Evolutionary conservation across 148 eudicot genomes (phyloP).

Genomic region (Heliamphora exappendiculata): DNA sequence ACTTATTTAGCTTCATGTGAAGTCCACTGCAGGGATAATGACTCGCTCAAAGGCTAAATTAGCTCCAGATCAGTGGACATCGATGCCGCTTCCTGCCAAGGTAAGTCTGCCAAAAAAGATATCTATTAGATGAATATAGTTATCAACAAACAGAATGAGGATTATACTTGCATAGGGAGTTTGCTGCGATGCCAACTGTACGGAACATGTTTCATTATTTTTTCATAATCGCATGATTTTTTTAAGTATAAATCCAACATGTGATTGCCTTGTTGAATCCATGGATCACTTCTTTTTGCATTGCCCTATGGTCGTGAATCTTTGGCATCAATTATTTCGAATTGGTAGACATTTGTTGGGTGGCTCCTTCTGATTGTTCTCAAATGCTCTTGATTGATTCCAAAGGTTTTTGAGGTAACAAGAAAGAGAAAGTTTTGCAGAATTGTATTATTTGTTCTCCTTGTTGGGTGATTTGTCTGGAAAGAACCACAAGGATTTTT

Average conservation of each 20-base stretch:
- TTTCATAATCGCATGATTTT: not conserved
- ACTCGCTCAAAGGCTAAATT: conserved; percentile 90
- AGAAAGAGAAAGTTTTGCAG: too few relatives aligned
- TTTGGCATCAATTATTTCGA: too few relatives aligned
- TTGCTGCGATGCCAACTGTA: not conserved
- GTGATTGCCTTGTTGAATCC: not conserved
- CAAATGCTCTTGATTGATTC: too few relatives aligned
- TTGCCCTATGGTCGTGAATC: too few relatives aligned
- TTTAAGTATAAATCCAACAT: not conserved
- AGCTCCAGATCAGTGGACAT: conserved; percentile 85
- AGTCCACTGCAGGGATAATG: conserved; percentile 80
- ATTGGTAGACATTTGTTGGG: too few relatives aligned
- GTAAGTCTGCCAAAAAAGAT: conserved; percentile 26
- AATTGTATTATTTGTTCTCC: too few relatives aligned
- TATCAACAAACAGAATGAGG: not conserved
- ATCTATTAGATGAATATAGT: not conserved
- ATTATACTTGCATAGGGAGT: not conserved
- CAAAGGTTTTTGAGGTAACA: too few relatives aligned
- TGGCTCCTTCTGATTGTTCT: too few relatives aligned
- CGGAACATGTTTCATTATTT: not conserved
- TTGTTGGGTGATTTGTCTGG: too few relatives aligned
- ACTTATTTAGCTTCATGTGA: conserved; percentile 30
- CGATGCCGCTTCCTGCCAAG: conserved; percentile 71
- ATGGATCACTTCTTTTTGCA: too few relatives aligned
- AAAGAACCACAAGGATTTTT: too few relatives aligned